Percentiles rank a stretch among this genome's conserved stretches.
These are phyloP conservation scores for Mucor piriformis DNA, from an alignment of 371 early-diverging fungal species.

Conservation along the genomic window DNA sequence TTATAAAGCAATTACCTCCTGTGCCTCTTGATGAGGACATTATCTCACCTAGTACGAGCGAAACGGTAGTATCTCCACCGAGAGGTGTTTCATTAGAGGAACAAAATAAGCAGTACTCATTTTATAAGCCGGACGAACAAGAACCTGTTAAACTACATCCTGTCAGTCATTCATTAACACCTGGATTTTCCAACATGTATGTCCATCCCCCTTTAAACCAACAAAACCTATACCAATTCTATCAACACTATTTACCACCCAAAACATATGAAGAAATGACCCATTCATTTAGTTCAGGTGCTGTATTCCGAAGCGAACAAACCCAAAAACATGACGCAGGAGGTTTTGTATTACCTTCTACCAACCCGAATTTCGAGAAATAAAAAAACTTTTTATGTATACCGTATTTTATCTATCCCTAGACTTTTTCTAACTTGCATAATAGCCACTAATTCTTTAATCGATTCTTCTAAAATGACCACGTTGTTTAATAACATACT, in stretches of 20 bases:
- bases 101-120: slow-evolving; percentile 16
- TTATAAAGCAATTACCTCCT: slow-evolving; percentile 27
- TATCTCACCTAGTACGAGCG: neutral
- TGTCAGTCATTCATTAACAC: no score
- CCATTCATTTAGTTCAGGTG: slow-evolving; percentile 15
- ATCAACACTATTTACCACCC: slow-evolving; percentile 42
- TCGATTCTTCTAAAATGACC: slow-evolving; percentile 87
- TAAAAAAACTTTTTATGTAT: no score
- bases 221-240: slow-evolving; percentile 31
- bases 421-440: slow-evolving; percentile 79
- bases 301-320: slow-evolving; percentile 20
- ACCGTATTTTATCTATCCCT: slow-evolving; percentile 64
- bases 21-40: slow-evolving; percentile 9
- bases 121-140: slow-evolving; percentile 32
- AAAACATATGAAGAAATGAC: slow-evolving; percentile 46
- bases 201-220: neutral
- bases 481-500: slow-evolving; percentile 83
- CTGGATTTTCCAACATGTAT: slow-evolving; percentile 2
- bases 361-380: slow-evolving; percentile 27
- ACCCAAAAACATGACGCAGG: slow-evolving; percentile 15
- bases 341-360: slow-evolving; percentile 25
- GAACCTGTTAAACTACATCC: neutral
- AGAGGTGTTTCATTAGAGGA: slow-evolving; percentile 5
- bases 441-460: slow-evolving; percentile 87
- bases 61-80: neutral